These are phyloP conservation scores for Flaveria brownii DNA, from an alignment of 129 eudicot species.

Conservation along the genomic window DNA sequence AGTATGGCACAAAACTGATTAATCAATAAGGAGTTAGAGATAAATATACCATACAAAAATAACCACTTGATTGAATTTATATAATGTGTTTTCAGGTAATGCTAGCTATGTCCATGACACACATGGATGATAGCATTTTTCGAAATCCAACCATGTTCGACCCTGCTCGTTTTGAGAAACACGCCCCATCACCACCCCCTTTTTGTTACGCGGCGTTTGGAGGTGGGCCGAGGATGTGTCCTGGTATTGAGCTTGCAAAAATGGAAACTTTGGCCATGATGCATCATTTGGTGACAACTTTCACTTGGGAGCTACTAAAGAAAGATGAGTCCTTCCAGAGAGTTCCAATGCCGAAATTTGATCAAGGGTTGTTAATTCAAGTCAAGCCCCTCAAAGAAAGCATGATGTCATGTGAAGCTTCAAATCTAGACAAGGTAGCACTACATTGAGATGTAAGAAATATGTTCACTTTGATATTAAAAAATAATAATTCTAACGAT, in stretches of 20 bases:
- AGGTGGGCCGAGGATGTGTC: slow-evolving; percentile 70
- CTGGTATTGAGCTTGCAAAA: slow-evolving; percentile 73
- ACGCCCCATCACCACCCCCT: slow-evolving; percentile 55
- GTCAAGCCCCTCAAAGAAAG: too few relatives aligned
- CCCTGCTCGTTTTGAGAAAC: slow-evolving; percentile 56
- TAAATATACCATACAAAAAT: not conserved
- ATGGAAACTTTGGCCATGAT: slow-evolving; percentile 60
- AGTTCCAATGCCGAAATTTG: slow-evolving; percentile 60
- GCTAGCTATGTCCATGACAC: slow-evolving; percentile 49
- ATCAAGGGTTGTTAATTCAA: slow-evolving; percentile 53
- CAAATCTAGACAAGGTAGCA: too few relatives aligned
- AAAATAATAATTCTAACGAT: too few relatives aligned
- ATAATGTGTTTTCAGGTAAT: slow-evolving; percentile 39
- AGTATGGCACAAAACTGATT: slow-evolving; percentile 26
- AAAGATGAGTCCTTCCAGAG: slow-evolving; percentile 44
- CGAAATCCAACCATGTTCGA: slow-evolving; percentile 51
- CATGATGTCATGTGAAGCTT: too few relatives aligned
- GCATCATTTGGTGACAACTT: slow-evolving; percentile 49
- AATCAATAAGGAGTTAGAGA: not conserved
- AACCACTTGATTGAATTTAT: not conserved
- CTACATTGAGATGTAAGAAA: too few relatives aligned
- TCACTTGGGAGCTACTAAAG: slow-evolving; percentile 52
- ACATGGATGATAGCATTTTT: slow-evolving; percentile 58
- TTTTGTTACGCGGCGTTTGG: slow-evolving; percentile 65
- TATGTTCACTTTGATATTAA: too few relatives aligned